These are phyloP conservation scores for Puccinia novopanici DNA, from an alignment of 1,284 basidiomycete species.

Conservation along the genomic window DNA sequence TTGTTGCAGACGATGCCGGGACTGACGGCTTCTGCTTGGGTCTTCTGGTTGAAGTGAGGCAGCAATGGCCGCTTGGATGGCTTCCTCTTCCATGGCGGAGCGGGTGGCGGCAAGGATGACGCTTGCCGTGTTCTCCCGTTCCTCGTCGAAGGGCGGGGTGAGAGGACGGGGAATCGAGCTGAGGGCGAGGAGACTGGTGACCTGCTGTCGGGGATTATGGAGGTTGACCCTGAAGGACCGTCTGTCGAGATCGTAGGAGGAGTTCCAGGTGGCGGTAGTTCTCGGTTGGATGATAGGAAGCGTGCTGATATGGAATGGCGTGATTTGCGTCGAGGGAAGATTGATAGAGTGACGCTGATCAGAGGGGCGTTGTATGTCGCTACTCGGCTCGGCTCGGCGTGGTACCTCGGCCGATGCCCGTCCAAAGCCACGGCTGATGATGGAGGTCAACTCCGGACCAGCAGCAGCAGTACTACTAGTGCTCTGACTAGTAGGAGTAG, in stretches of 20 bases:
- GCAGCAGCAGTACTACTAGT: too few relatives aligned
- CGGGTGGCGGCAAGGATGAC: constrained; percentile 19
- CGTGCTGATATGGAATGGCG: not conserved
- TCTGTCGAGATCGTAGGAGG: not conserved
- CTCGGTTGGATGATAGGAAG: constrained; percentile 37
- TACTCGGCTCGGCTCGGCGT: not conserved
- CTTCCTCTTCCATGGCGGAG: constrained; percentile 39
- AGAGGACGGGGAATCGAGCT: constrained; percentile 34
- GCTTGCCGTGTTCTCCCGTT: not conserved
- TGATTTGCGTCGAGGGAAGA: not conserved
- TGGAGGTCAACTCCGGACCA: too few relatives aligned
- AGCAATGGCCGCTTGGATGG: constrained; percentile 18
- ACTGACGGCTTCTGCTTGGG: too few relatives aligned
- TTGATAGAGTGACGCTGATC: not conserved
- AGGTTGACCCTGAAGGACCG: constrained; percentile 30
- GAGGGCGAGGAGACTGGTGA: constrained; percentile 39
- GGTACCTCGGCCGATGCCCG: too few relatives aligned
- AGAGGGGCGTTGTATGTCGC: not conserved
- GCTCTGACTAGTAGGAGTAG: too few relatives aligned
- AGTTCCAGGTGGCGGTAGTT: constrained; percentile 3
- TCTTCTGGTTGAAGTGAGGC: constrained; percentile 17
- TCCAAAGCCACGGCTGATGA: too few relatives aligned
- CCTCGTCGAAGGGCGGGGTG: constrained; percentile 35
- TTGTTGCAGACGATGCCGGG: not conserved
- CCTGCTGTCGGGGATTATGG: constrained; percentile 35